A percentile compares a stretch with the other conserved stretches of the same genome.
phyloP scores from a whole-genome alignment of 495 filamentous ascomycete genomes.

The Penicillium samsonianum region DNA sequence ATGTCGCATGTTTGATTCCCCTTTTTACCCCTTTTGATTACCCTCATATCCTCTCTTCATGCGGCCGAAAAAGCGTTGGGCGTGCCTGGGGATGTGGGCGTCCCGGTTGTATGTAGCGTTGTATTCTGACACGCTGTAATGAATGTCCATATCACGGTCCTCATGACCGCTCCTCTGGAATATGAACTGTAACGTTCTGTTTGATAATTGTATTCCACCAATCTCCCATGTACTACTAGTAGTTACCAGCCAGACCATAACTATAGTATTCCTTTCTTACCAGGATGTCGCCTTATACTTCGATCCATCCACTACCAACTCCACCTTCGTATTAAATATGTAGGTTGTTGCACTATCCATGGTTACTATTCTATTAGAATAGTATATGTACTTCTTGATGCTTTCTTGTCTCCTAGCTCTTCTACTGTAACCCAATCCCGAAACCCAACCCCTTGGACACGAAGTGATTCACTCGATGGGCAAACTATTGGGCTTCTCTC shows the following conservation, averaged over 20 bases:
- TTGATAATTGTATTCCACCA: neutral
- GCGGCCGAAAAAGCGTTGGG: constrained; percentile 25
- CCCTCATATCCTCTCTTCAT: constrained; percentile 18
- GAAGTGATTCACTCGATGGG: neutral
- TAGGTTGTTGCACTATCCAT: no score
- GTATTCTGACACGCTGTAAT: constrained; percentile 35
- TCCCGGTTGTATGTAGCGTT: constrained; percentile 36
- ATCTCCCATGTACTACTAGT: neutral
- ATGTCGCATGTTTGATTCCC: constrained; percentile 9
- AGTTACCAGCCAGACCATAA: neutral
- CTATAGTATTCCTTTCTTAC: neutral
- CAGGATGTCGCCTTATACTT: neutral
- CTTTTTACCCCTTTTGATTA: constrained; percentile 15
- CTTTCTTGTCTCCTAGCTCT: neutral
- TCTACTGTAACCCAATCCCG: neutral
- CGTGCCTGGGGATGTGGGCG: constrained; percentile 29
- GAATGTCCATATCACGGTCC: constrained; percentile 28
- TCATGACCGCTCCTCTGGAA: constrained; percentile 12
- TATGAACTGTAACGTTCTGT: constrained; percentile 7
- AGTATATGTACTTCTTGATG: neutral
- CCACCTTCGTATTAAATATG: neutral
- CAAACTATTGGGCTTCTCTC: neutral
- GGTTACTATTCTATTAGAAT: no score
- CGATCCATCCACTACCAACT: neutral
- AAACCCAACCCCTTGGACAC: neutral